These are phyloP conservation scores for Infundibulicybe gibba DNA, from an alignment of 768 basidiomycete genomes.

Conservation along the genomic window DNA sequence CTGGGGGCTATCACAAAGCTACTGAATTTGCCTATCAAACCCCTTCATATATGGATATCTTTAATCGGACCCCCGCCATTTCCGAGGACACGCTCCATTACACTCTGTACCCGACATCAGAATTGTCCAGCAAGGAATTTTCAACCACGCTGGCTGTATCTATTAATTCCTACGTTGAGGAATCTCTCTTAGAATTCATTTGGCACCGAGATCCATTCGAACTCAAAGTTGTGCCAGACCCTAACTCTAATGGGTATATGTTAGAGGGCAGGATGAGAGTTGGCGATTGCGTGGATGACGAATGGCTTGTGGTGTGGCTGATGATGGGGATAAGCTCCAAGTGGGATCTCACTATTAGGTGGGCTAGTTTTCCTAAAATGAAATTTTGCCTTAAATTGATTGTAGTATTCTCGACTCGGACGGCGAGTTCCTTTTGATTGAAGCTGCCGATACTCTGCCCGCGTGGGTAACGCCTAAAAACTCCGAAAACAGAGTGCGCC, in stretches of 20 bases:
- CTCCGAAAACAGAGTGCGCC: constrained; percentile 86
- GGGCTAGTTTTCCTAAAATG: constrained; percentile 13
- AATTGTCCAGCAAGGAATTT: constrained; percentile 54
- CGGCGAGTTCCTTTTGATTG: constrained; percentile 94
- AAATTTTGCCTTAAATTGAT: constrained; percentile 3
- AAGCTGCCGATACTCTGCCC: constrained; percentile 89
- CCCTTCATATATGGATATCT: constrained; percentile 60
- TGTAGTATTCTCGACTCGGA: constrained; percentile 80
- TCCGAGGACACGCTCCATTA: constrained; percentile 86
- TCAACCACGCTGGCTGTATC: constrained; percentile 65
- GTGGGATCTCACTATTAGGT: constrained; percentile 85
- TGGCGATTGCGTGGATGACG: constrained; percentile 96
- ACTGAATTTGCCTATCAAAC: no score
- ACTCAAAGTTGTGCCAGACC: constrained; percentile 56
- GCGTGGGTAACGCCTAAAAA: constrained; percentile 90
- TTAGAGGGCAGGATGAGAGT: constrained; percentile 86
- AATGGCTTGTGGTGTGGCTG: constrained; percentile 94
- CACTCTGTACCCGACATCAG: constrained; percentile 57
- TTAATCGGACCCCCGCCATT: constrained; percentile 73
- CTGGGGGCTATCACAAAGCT: no score
- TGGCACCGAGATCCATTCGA: constrained; percentile 88
- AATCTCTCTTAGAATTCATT: constrained; percentile 55
- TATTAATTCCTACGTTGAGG: constrained; percentile 54
- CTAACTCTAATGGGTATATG: constrained; percentile 41
- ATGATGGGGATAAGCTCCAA: constrained; percentile 69